These are phyloP conservation scores for Ogataea ganodermae DNA, from an alignment of 805 yeast species.

Conservation along the genomic window DNA sequence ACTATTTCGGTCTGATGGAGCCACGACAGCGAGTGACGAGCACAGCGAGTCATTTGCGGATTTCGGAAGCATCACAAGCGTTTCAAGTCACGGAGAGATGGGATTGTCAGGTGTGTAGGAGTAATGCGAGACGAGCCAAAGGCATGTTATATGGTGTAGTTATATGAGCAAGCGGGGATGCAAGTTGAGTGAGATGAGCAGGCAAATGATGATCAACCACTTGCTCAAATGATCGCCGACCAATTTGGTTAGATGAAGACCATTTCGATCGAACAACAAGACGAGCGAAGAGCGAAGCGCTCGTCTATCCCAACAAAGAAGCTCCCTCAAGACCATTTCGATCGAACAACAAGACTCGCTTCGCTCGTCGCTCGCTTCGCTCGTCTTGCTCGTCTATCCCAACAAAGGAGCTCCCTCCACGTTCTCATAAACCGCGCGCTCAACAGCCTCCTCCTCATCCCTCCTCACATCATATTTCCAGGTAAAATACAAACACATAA, in stretches of 20 bases:
- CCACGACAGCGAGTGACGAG: slow-evolving; percentile 40
- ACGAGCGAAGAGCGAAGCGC: too few relatives aligned
- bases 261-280: too few relatives aligned
- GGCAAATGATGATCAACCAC: too few relatives aligned
- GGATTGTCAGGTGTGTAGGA: too few relatives aligned
- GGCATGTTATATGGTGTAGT: too few relatives aligned
- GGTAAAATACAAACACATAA: slow-evolving; percentile 60
- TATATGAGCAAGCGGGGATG: too few relatives aligned
- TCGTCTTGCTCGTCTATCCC: background rate
- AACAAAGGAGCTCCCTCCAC: slow-evolving; percentile 16
- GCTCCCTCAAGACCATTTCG: too few relatives aligned
- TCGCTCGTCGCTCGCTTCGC: background rate
- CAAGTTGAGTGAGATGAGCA: too few relatives aligned
- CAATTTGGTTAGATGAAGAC: too few relatives aligned
- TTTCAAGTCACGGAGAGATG: background rate
- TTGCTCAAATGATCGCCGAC: too few relatives aligned
- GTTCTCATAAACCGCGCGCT: slow-evolving; percentile 20
- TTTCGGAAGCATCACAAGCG: background rate
- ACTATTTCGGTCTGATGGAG: slow-evolving; percentile 97
- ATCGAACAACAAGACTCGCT: background rate
- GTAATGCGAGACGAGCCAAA: too few relatives aligned
- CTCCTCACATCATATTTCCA: slow-evolving; percentile 21
- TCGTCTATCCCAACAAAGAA: too few relatives aligned
- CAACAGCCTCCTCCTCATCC: slow-evolving; percentile 27
- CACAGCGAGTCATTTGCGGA: background rate